Conservation (phyloP, 257 asterid genomes). For the Nicotiana tomentosiformis region DNA sequence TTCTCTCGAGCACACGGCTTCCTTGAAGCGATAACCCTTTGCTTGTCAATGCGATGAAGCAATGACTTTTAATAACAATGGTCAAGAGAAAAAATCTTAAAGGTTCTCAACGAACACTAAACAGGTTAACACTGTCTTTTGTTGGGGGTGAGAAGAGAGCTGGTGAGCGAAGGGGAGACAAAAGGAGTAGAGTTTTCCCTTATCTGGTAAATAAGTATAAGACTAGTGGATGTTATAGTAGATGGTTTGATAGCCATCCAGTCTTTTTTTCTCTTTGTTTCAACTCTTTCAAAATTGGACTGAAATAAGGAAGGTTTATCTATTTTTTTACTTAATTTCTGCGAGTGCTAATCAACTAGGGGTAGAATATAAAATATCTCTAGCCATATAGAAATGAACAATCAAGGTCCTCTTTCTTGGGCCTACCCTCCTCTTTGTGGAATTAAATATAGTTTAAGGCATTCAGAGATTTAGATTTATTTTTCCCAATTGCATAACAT, state of each 20-base stretch:
- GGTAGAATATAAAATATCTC: background rate
- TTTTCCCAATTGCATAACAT: background rate
- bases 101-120: background rate
- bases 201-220: background rate
- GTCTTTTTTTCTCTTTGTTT: background rate
- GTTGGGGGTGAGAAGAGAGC: background rate
- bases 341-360: background rate
- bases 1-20: background rate
- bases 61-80: background rate
- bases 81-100: background rate
- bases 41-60: background rate
- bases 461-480: background rate
- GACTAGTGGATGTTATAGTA: background rate
- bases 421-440: background rate
- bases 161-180: background rate
- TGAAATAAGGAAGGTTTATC: background rate
- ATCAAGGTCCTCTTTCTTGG: background rate
- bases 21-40: background rate
- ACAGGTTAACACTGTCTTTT: background rate
- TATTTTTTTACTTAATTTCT: background rate
- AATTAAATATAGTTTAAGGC: background rate
- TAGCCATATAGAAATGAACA: background rate
- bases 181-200: background rate
- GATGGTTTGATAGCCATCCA: background rate
- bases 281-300: background rate